These are phyloP conservation scores for Linderniella brevidens DNA, from an alignment of 257 asterid species.

Conservation along the genomic window DNA sequence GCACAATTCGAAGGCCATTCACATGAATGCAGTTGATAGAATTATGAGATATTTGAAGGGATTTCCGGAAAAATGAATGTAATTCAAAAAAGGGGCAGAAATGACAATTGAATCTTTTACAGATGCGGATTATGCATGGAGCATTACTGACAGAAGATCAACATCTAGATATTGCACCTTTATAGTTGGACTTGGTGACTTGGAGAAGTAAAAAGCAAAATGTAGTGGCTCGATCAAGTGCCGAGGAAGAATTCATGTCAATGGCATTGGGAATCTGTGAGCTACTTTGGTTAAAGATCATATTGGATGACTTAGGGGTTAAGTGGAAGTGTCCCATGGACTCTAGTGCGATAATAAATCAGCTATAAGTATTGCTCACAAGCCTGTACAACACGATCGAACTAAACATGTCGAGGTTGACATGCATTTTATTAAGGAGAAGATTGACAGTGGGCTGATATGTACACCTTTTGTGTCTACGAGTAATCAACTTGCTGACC, in stretches of 20 bases:
- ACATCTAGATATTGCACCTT: background rate
- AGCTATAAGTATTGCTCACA: background rate
- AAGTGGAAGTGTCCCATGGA: background rate
- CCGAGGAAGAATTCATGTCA: background rate
- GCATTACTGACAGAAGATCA: no score
- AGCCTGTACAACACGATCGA: background rate
- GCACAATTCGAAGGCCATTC: background rate
- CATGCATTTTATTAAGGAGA: background rate
- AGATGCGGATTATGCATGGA: no score
- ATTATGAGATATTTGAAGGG: background rate
- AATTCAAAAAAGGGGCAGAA: background rate
- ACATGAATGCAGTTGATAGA: background rate
- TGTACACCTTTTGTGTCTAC: background rate
- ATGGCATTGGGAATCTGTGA: background rate
- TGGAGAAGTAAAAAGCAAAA: background rate
- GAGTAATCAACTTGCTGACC: background rate
- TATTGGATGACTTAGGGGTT: background rate
- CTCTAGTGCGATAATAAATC: background rate
- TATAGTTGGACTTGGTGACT: background rate
- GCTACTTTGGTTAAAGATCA: background rate
- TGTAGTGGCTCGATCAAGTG: background rate
- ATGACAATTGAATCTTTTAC: background rate
- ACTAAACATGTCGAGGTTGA: background rate
- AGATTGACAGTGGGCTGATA: background rate
- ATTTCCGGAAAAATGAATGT: background rate